These are phyloP conservation scores for Syzygium oleosum DNA, from an alignment of 345 rosid genomes.

Conservation along the genomic window DNA sequence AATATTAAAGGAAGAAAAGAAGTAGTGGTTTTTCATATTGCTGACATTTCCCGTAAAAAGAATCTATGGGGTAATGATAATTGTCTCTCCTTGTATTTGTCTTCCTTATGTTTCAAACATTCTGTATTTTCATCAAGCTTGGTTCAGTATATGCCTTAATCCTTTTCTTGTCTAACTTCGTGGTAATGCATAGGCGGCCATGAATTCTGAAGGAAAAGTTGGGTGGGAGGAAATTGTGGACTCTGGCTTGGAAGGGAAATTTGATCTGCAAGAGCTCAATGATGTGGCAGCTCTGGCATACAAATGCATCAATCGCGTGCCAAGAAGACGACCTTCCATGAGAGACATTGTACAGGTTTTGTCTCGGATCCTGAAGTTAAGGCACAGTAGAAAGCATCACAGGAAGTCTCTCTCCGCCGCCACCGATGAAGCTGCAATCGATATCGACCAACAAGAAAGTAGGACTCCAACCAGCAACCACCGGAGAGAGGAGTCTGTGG, in stretches of 20 bases:
- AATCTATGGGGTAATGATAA: background rate
- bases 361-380: slow-evolving; percentile 52
- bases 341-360: slow-evolving; percentile 91
- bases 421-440: slow-evolving; percentile 35
- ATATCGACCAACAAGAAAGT: slow-evolving; percentile 34
- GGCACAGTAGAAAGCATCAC: slow-evolving; percentile 57
- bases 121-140: background rate
- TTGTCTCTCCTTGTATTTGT: background rate
- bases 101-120: background rate
- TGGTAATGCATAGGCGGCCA: slow-evolving; percentile 58
- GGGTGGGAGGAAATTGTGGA: slow-evolving; percentile 99
- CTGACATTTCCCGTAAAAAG: background rate
- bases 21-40: background rate
- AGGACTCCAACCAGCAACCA: slow-evolving; percentile 26
- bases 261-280: slow-evolving; percentile 66
- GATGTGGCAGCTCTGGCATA: slow-evolving; percentile 87
- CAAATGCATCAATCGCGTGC: slow-evolving; percentile 61
- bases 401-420: slow-evolving; percentile 33
- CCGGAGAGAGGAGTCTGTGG: slow-evolving; percentile 62
- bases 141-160: background rate
- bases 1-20: background rate
- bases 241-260: slow-evolving; percentile 66
- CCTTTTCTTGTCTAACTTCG: background rate
- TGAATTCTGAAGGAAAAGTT: slow-evolving; percentile 69
- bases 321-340: slow-evolving; percentile 87